Evolutionary conservation across 345 rosid genomes (phyloP).

Genomic region (Acer saccharum): DNA sequence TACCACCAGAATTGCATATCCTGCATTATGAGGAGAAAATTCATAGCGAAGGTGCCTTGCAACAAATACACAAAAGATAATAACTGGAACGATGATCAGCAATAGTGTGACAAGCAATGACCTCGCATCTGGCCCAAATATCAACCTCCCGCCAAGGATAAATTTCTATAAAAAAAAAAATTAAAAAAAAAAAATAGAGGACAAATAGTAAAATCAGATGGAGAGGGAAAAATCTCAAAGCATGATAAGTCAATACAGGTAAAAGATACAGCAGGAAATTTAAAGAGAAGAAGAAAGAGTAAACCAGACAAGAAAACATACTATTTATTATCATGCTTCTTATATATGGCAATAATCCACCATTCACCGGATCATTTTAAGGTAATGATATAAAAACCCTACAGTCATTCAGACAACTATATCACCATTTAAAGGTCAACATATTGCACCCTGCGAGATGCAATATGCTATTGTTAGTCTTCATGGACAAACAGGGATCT

Average conservation of each 20-base stretch:
- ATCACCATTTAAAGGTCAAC: background rate
- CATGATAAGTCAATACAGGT: background rate
- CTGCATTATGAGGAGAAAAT: slow-evolving; percentile 74
- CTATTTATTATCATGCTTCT: background rate
- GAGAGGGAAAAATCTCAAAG: background rate
- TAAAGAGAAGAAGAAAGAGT: background rate
- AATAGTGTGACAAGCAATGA: slow-evolving; percentile 74
- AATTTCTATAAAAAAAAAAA: slow-evolving; percentile 65
- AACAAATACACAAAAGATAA: slow-evolving; percentile 83
- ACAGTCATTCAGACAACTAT: background rate
- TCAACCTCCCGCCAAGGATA: slow-evolving; percentile 85
- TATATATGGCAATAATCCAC: background rate
- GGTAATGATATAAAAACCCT: background rate
- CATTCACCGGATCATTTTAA: background rate
- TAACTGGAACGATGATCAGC: slow-evolving; percentile 70
- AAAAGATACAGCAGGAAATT: slow-evolving; percentile 1
- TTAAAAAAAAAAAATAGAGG: slow-evolving; percentile 17
- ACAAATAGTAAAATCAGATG: slow-evolving; percentile 14
- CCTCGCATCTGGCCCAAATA: slow-evolving; percentile 96
- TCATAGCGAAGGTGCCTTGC: slow-evolving; percentile 93
- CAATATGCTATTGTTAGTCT: background rate
- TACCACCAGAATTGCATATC: slow-evolving; percentile 71
- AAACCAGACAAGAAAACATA: background rate
- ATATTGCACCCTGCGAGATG: background rate
- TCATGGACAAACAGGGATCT: slow-evolving; percentile 1